phyloP scores from a whole-genome alignment of 2,329 filamentous ascomycete genomes.

The Myriosclerotinia scirpicola region DNA sequence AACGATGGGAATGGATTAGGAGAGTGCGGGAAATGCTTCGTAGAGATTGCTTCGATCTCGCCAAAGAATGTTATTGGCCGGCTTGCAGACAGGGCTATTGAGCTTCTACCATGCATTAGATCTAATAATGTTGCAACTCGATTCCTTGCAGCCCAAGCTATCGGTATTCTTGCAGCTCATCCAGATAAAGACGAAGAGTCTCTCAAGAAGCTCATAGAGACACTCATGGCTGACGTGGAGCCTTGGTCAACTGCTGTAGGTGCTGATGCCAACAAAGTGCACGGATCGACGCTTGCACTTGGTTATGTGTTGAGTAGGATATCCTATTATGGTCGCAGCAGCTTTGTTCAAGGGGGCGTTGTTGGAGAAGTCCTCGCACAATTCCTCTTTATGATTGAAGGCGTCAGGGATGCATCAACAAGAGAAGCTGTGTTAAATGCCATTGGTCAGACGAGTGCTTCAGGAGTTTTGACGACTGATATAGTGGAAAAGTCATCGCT shows the following conservation, averaged over 20 bases:
- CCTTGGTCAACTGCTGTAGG: constrained; percentile 58
- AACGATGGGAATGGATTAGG: constrained; percentile 45
- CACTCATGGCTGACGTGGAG: constrained; percentile 49
- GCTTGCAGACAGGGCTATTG: constrained; percentile 50
- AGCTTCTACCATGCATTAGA: constrained; percentile 60
- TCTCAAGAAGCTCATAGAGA: constrained; percentile 46
- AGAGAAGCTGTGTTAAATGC: constrained; percentile 57
- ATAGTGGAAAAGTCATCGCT: constrained; percentile 31
- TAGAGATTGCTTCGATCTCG: constrained; percentile 52
- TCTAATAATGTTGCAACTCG: constrained; percentile 73
- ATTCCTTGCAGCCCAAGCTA: constrained; percentile 63
- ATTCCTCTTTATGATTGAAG: constrained; percentile 53
- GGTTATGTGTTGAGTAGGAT: constrained; percentile 58
- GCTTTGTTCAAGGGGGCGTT: constrained; percentile 41
- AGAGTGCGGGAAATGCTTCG: constrained; percentile 53
- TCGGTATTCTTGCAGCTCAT: constrained; percentile 77
- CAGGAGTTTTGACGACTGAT: constrained; percentile 48
- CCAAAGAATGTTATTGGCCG: constrained; percentile 53
- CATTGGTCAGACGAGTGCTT: constrained; percentile 62
- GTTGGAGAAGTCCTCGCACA: constrained; percentile 46
- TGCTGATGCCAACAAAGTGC: constrained; percentile 56
- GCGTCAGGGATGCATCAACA: constrained; percentile 55
- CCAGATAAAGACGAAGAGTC: constrained; percentile 46
- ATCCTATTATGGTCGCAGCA: constrained; percentile 49
- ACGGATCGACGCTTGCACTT: constrained; percentile 60